These are phyloP conservation scores for Rossbeevera mucosa DNA, from an alignment of 768 basidiomycete species.

Conservation along the genomic window DNA sequence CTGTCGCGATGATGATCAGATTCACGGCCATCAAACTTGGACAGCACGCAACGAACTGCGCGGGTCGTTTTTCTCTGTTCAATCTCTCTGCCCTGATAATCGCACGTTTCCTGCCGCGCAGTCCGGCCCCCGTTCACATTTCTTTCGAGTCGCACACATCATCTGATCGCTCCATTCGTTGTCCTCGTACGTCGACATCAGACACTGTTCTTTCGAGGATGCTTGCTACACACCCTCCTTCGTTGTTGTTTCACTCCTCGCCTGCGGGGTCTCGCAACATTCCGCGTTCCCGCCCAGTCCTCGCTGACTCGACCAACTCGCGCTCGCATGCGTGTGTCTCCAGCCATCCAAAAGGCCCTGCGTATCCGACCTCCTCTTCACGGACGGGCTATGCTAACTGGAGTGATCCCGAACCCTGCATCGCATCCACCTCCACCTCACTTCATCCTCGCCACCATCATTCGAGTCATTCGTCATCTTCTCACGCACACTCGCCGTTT, in stretches of 20 bases:
- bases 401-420: conserved; percentile 3
- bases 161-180: conserved; percentile 9
- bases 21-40: conserved; percentile 1
- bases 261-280: neutral
- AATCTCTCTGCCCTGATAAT: conserved; percentile 18
- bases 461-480: neutral
- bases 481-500: conserved; percentile 16
- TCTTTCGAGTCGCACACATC: conserved; percentile 6
- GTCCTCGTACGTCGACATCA: conserved; percentile 5
- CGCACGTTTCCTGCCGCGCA: conserved; percentile 15
- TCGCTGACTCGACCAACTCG: conserved; percentile 26
- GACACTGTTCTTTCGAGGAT: conserved; percentile 10
- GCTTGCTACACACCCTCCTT: conserved; percentile 13
- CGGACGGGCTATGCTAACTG: conserved; percentile 12
- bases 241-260: conserved; percentile 1
- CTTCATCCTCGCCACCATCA: conserved; percentile 7
- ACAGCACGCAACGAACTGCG: conserved; percentile 22
- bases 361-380: conserved; percentile 16
- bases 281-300: conserved; percentile 16
- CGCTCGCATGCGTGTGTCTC: conserved; percentile 5
- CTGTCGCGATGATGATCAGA: neutral
- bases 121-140: conserved; percentile 4
- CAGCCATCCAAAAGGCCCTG: conserved; percentile 6
- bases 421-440: neutral
- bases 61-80: conserved; percentile 27